Evolutionary conservation across 176 grass and related monocot species (phyloP).

Genomic region (Avena sativa): DNA sequence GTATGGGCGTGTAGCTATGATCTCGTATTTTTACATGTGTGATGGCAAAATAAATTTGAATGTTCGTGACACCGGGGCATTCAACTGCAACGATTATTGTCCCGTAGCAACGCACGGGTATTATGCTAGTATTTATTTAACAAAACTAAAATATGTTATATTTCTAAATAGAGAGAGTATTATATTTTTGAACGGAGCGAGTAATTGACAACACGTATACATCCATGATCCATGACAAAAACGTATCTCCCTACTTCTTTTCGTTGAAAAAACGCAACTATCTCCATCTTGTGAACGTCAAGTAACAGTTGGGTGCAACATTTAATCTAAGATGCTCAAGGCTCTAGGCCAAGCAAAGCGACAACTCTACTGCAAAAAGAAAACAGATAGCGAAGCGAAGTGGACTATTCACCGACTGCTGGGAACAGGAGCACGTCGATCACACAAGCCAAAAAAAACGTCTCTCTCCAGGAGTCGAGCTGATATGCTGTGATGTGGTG

Average conservation of each 20-base stretch:
- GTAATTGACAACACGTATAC: too few species aligned
- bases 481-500: background rate
- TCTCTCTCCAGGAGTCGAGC: too few species aligned
- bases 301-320: background rate
- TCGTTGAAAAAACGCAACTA: background rate
- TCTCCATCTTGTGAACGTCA: background rate
- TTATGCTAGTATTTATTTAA: too few species aligned
- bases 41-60: too few species aligned
- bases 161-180: too few species aligned
- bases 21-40: too few species aligned
- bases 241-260: slow-evolving; percentile 8
- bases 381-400: background rate
- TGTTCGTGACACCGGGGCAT: too few species aligned
- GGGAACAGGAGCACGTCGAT: background rate
- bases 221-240: background rate
- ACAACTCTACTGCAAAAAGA: background rate
- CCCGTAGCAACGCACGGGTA: too few species aligned
- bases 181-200: too few species aligned
- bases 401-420: background rate
- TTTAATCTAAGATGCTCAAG: background rate
- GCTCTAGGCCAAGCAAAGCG: background rate
- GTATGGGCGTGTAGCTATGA: too few species aligned
- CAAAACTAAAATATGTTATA: too few species aligned
- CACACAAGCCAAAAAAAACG: background rate
- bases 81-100: too few species aligned